phyloP scores from a whole-genome alignment of 2,329 filamentous ascomycete genomes.

The Exophiala lecanii-corni region DNA sequence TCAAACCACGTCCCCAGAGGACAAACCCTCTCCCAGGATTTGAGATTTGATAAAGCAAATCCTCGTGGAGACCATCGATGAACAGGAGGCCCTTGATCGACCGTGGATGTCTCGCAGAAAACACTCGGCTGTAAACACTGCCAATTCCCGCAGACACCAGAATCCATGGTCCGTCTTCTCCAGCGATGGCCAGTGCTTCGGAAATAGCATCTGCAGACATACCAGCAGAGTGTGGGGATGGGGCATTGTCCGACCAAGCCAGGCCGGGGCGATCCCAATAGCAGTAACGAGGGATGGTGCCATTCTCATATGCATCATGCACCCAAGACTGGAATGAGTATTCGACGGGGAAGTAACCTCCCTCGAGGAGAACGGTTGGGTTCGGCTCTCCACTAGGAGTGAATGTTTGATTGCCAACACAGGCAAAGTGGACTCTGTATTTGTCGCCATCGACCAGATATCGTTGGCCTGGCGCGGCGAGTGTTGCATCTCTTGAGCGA shows the following conservation, averaged over 20 bases:
- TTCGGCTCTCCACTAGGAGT: slow-evolving; percentile 50
- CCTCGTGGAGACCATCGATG: slow-evolving; percentile 85
- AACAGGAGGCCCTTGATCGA: slow-evolving; percentile 75
- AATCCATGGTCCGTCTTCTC: slow-evolving; percentile 84
- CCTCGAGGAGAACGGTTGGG: slow-evolving; percentile 84
- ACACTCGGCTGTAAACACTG: slow-evolving; percentile 84
- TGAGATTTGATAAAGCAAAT: slow-evolving; percentile 66
- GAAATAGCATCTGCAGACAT: slow-evolving; percentile 88
- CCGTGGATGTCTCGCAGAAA: slow-evolving; percentile 73
- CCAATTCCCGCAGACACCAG: slow-evolving; percentile 82
- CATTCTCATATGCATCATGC: slow-evolving; percentile 68
- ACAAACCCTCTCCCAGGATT: slow-evolving; percentile 68
- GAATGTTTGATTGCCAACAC: slow-evolving; percentile 65
- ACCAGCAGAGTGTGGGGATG: slow-evolving; percentile 86
- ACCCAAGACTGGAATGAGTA: slow-evolving; percentile 75
- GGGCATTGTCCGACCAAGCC: slow-evolving; percentile 84
- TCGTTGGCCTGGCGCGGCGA: slow-evolving; percentile 67
- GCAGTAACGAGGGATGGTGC: slow-evolving; percentile 83
- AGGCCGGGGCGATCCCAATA: slow-evolving; percentile 91
- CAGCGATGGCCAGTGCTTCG: slow-evolving; percentile 74
- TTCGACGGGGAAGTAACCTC: slow-evolving; percentile 74
- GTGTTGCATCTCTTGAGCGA: slow-evolving; percentile 70
- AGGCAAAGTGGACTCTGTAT: slow-evolving; percentile 83
- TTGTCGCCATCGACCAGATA: slow-evolving; percentile 79
- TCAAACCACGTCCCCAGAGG: slow-evolving; percentile 78